Evolutionary conservation across 2,329 filamentous ascomycete genomes (phyloP), one percentile per base, ranked within the genome.

Genomic region (Colletotrichum tropicicola): DNA sequence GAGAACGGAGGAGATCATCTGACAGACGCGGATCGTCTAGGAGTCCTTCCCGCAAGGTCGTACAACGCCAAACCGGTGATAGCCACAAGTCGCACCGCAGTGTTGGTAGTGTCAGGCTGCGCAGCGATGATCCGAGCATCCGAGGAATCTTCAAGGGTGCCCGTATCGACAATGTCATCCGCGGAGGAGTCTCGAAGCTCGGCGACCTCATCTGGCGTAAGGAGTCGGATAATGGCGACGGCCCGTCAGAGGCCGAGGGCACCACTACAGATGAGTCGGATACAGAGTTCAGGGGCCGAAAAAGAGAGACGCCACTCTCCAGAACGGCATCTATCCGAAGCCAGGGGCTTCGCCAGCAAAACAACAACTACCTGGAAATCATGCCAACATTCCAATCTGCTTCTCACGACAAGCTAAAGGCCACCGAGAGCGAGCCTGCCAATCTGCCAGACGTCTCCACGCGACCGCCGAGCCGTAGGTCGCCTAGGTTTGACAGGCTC

Each of bases 81-180:
- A 82, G 74, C 69, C 80, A 79, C 72, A 88, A 80, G 68, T 79
- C 80, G 47, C 81, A 82, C 65, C 78, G 79, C 65, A 84, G 80
- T 45, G 77, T 81, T 25, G 81, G 81, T 19, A 89, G 85, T 71
- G 69, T 84, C n/a, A 81, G 79, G 21, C 74, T 79, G 17, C 80
- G 65, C 49, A 61, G 65, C 23, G 81, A 85, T 39, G 80, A 85
- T 57, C 74, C 77, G 9, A 88, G 87, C 35, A 82, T 93, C 8
- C 87, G 90, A 43, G 89, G 91, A 6, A 90, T 97, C 49, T 91
- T 97, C 78, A 95, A 93, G 78, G 90, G 89, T 3, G 87, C 89
- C 52, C 85, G 91, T 59, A 89, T 95, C 67, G 92, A 93, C 66
- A 91, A 88, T 28, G 85, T 93, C 28, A 86, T 97, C 45, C 84